Conservation (phyloP, 225 moss, liverwort and hornwort species). For the Ulota crispa region DNA sequence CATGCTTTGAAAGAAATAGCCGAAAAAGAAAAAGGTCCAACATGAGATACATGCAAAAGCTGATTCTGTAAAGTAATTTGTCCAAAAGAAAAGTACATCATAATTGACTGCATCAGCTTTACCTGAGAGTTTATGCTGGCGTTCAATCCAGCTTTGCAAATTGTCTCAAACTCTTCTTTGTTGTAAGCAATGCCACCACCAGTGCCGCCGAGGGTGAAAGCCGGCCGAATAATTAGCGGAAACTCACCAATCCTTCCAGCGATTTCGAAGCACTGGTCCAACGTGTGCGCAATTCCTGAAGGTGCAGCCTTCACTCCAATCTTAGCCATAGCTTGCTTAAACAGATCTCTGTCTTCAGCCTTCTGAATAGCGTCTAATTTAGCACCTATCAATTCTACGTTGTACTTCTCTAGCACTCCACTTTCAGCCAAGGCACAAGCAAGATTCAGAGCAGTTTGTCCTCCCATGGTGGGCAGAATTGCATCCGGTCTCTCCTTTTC, state of each 20-base stretch:
- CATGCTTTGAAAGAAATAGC: background rate
- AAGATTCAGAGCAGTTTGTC: conserved; percentile 91
- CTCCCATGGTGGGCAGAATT: conserved; percentile 95
- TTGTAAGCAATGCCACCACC: conserved; percentile 99
- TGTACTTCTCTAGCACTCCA: conserved; percentile 78
- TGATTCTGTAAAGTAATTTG: background rate
- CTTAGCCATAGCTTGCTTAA: conserved; percentile 90
- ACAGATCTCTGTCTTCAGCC: conserved; percentile 86
- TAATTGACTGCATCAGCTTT: conserved; percentile 2
- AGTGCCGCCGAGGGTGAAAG: conserved; percentile 93
- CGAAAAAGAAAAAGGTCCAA: background rate
- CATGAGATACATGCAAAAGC: background rate
- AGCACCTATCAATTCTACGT: conserved; percentile 89
- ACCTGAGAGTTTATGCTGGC: conserved; percentile 88
- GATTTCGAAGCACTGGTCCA: conserved; percentile 72
- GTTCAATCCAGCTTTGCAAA: conserved; percentile 81
- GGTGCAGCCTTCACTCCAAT: conserved; percentile 87
- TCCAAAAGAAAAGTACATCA: background rate
- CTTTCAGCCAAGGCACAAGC: conserved; percentile 89
- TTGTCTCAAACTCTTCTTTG: conserved; percentile 86
- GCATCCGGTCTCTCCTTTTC: conserved; percentile 93
- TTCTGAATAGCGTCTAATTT: conserved; percentile 92
- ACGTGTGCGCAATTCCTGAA: conserved; percentile 69
- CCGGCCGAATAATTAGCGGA: conserved; percentile 93
- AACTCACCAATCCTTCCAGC: conserved; percentile 75